Evolutionary conservation across 2,329 filamentous ascomycete genomes (phyloP), one percentile per base, ranked within the genome.

Genomic region (Metarhizium robertsii): DNA sequence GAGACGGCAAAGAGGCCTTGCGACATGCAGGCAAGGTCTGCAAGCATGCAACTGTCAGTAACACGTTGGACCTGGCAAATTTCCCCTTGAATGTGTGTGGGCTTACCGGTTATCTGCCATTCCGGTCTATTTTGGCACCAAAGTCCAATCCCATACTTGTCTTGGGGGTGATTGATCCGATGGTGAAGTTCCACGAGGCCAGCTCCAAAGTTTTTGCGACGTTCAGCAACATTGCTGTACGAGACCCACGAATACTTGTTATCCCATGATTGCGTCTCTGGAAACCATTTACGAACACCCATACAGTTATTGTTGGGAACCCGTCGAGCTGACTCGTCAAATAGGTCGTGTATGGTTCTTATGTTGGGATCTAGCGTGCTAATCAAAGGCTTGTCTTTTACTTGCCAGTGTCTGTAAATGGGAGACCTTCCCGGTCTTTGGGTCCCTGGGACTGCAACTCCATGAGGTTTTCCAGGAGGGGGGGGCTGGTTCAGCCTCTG

Each of bases 1-100:
- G 92, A 96, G 56, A 97, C 90, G 20, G 87, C 89, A 73, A 80
- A 97, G 38, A 96, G 81, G 10, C 87, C 83, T 71, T 97, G 94
- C 13, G 91, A 92, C 74, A 89, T 85, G 68, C 88, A 86, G 43
- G 84, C 94, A 66, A 97, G 75, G 76, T 97, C 92, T 89, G 56
- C 3, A 16, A 29, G 30, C 20, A 30, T 32, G 5, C 50, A n/a
- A 6, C 13, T 40, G 13, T 49, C 7, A 45, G 42, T 16, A 13
- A 49, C 5, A 32, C 6, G 8, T 11, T 7, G 14, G 6, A 25
- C n/a, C 7, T 5, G 38, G 38, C 38, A 40, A 52, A 42, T 43
- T 14, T 49, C 8, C 38, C 13, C 8, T 49, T 20, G 29, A 50
- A 49, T n/a, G 50, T 20, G 18, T 11, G 55, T 42, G 29, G 50